Evolutionary conservation across 495 filamentous ascomycete genomes (phyloP).

Genomic region (Aspergillus olivimuriae): DNA sequence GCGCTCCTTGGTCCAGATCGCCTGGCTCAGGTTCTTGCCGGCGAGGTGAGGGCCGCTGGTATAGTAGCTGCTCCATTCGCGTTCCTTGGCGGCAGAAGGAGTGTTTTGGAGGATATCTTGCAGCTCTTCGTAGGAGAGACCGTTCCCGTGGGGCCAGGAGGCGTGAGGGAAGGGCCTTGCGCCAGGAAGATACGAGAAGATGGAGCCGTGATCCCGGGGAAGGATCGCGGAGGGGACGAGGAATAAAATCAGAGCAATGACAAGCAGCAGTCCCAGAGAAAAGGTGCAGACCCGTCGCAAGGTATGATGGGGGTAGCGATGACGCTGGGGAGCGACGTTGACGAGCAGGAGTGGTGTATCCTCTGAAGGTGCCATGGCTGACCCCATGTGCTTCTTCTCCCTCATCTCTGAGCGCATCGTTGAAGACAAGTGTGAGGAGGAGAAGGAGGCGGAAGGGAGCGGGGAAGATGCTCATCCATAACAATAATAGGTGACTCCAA

Average conservation of each 20-base stretch:
- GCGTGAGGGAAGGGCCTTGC: conserved; percentile 32
- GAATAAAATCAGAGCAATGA: conserved; percentile 56
- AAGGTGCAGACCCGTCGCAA: conserved; percentile 69
- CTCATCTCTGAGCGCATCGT: conserved; percentile 24
- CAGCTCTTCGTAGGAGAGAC: conserved; percentile 60
- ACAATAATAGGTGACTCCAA: no score
- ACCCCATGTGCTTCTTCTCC: conserved; percentile 23
- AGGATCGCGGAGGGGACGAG: conserved; percentile 40
- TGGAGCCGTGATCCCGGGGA: conserved; percentile 32
- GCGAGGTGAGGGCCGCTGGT: conserved; percentile 82
- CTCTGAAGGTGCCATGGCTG: conserved; percentile 34
- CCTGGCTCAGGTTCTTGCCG: conserved; percentile 82
- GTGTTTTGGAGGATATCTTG: conserved; percentile 63
- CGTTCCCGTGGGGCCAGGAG: conserved; percentile 40
- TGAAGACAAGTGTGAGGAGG: background rate
- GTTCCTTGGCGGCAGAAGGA: conserved; percentile 59
- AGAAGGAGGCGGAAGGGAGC: conserved; percentile 1
- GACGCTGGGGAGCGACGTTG: conserved; percentile 38
- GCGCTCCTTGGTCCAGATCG: conserved; percentile 76
- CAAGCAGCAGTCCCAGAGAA: conserved; percentile 48
- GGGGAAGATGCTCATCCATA: background rate
- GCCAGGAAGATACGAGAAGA: conserved; percentile 38
- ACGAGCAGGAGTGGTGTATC: conserved; percentile 36
- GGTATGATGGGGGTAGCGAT: conserved; percentile 61
- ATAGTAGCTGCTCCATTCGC: conserved; percentile 88